Evolutionary conservation across 73 alveolate species (phyloP), one percentile per base, ranked within the genome.

Genomic region (Stentor coeruleus): DNA sequence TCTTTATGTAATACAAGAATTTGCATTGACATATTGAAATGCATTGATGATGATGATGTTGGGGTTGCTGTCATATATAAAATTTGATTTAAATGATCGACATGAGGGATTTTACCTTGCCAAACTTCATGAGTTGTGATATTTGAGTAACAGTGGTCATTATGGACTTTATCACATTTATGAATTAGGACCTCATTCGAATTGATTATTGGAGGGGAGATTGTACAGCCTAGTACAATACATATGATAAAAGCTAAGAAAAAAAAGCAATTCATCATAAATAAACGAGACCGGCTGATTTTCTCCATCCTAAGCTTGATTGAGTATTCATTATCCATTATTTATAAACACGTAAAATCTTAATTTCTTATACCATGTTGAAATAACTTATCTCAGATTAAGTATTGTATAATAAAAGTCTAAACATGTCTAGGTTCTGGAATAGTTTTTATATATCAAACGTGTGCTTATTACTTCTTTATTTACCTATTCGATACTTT

Each of bases 391-490:
- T n/a, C n/a, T n/a, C n/a, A n/a, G n/a, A n/a, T n/a, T n/a, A n/a
- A n/a, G n/a, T n/a, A n/a, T n/a, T n/a, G n/a, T n/a, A n/a, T n/a
- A n/a, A n/a, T n/a, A n/a, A n/a, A n/a, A n/a, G n/a, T n/a, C n/a
- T n/a, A n/a, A 66, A 59, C 11, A 66, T 66, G 79, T 26, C 36
- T 28, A 0, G 39, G 37, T 66, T 26, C 37, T 33, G n/a, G n/a
- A 66, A 66, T 33, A 66, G 79, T 40, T 66, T 28, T 66, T 66
- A 66, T 40, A 20, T 26, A 1, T 20, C 79, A 14, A 66, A 66
- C 37, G n/a, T 11, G n/a, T 20, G 26, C n/a, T 26, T 66, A 28
- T 20, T 66, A 26, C 79, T 66, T 66, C 41, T 66, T 11, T 66
- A 66, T 31, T 40, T 31, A 0, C 39, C 33, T 0, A 14, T 66